Percentiles rank a stretch among this genome's conserved stretches.
Evolutionary conservation across 495 filamentous ascomycete genomes (phyloP).

Genomic region (Podospora anserina): DNA sequence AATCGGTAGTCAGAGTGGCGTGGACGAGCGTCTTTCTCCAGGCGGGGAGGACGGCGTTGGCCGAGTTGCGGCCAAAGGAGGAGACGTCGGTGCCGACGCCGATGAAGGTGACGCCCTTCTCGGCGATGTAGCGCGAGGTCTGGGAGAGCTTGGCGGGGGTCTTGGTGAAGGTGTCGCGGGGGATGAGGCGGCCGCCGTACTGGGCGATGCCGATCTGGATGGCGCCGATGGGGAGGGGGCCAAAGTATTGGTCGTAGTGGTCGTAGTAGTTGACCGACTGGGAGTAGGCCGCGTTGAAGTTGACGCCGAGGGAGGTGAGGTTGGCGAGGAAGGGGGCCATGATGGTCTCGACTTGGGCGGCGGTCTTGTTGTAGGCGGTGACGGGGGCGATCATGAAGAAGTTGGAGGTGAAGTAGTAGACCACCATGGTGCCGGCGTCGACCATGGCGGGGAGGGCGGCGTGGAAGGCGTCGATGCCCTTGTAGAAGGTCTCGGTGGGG

Average conservation of each 20-base stretch:
- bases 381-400: slow-evolving; percentile 46
- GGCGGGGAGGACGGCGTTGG: slow-evolving; percentile 55
- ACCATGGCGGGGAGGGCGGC: slow-evolving; percentile 26
- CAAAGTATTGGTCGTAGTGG: slow-evolving; percentile 46
- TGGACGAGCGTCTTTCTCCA: slow-evolving; percentile 34
- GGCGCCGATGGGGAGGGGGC: slow-evolving; percentile 37
- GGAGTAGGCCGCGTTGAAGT: slow-evolving; percentile 19
- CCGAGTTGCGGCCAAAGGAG: slow-evolving; percentile 17
- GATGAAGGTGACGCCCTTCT: slow-evolving; percentile 40
- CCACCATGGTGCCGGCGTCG: slow-evolving; percentile 32
- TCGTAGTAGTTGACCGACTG: slow-evolving; percentile 45
- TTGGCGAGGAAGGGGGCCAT: slow-evolving; percentile 35
- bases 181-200: slow-evolving; percentile 61
- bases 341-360: slow-evolving; percentile 32
- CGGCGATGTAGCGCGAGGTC: slow-evolving; percentile 38
- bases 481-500: slow-evolving; percentile 44
- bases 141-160: slow-evolving; percentile 35
- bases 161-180: slow-evolving; percentile 46
- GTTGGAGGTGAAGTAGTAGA: slow-evolving; percentile 49
- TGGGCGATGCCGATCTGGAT: slow-evolving; percentile 49
- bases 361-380: slow-evolving; percentile 39
- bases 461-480: slow-evolving; percentile 32
- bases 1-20: slow-evolving; percentile 25
- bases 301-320: slow-evolving; percentile 35
- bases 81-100: slow-evolving; percentile 36